phyloP scores from a whole-genome alignment of 75 land plant species.

The Adiantum capillusveneris region DNA sequence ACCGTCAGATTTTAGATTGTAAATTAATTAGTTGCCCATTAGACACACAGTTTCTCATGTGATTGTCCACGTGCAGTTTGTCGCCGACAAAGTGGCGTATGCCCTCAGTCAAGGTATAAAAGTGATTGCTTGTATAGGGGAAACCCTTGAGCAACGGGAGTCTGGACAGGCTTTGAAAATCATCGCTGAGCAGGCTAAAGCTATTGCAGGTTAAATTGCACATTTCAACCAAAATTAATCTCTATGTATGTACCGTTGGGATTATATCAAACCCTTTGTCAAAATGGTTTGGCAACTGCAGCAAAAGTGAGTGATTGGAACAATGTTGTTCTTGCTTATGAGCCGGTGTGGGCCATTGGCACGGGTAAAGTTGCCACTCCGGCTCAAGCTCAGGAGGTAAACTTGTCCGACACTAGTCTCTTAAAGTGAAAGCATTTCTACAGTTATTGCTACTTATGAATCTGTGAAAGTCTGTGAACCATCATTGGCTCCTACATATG shows the following conservation, averaged over 20 bases:
- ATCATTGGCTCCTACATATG: no score
- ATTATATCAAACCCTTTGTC: not conserved
- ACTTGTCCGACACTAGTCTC: not conserved
- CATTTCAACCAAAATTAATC: not conserved
- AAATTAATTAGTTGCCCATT: no score
- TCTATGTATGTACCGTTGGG: no score
- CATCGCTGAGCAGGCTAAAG: slow-evolving; percentile 19
- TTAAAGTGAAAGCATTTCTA: not conserved
- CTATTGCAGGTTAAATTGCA: slow-evolving; percentile 25
- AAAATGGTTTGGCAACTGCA: slow-evolving; percentile 15
- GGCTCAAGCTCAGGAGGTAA: slow-evolving; percentile 91
- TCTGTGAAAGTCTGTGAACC: no score
- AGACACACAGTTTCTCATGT: no score
- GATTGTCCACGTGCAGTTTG: slow-evolving; percentile 9
- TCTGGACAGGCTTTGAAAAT: slow-evolving; percentile 10
- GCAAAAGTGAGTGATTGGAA: slow-evolving; percentile 59
- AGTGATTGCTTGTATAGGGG: slow-evolving; percentile 28
- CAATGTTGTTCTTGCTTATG: slow-evolving; percentile 86
- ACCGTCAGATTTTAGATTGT: no score
- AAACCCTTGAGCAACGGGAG: slow-evolving; percentile 27
- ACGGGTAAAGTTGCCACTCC: slow-evolving; percentile 95
- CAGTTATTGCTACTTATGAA: no score
- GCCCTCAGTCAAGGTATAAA: slow-evolving; percentile 29
- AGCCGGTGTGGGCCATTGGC: slow-evolving; percentile 98
- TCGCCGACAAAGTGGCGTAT: slow-evolving; percentile 24